Conservation (phyloP, 176 grass and related monocot genomes). For the Triticum urartu region DNA sequence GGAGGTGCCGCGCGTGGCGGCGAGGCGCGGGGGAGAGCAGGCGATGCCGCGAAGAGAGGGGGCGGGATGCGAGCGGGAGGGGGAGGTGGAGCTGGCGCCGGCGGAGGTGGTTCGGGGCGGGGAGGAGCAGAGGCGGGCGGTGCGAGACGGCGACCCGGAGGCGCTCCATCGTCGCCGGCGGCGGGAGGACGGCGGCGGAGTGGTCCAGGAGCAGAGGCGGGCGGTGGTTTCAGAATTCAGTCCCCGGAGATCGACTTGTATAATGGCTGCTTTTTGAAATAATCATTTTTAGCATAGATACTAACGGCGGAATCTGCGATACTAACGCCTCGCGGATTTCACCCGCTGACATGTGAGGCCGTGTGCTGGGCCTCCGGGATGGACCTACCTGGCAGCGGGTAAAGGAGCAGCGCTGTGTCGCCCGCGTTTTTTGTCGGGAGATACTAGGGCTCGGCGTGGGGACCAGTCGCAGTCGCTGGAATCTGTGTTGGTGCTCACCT, state of each 20-base stretch:
- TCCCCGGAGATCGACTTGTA: background rate
- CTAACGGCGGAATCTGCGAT: background rate
- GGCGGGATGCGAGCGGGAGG: background rate
- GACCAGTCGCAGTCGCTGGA: background rate
- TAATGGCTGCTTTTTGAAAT: background rate
- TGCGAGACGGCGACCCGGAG: conserved; percentile 35
- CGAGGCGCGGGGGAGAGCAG: conserved; percentile 7
- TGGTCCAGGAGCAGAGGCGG: background rate
- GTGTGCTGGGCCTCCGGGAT: rapidly evolving
- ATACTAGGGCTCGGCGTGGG: conserved; percentile 10
- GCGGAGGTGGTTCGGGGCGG: background rate
- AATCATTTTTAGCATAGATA: conserved; percentile 7
- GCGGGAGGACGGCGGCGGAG: background rate
- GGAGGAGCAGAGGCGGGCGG: conserved; percentile 27
- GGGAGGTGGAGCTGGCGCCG: conserved; percentile 5
- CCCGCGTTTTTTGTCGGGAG: background rate
- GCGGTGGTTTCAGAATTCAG: conserved; percentile 3
- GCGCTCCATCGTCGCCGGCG: conserved; percentile 45
- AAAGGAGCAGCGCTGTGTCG: no score
- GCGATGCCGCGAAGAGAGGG: conserved; percentile 9
- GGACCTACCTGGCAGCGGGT: background rate
- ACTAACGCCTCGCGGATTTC: background rate
- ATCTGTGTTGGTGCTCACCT: background rate
- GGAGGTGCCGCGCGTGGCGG: conserved; percentile 22
- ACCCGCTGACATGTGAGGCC: background rate